These are phyloP conservation scores for Rhizoclosmatium sp. DNA, from an alignment of 192 early-diverging fungal genomes.

Conservation along the genomic window DNA sequence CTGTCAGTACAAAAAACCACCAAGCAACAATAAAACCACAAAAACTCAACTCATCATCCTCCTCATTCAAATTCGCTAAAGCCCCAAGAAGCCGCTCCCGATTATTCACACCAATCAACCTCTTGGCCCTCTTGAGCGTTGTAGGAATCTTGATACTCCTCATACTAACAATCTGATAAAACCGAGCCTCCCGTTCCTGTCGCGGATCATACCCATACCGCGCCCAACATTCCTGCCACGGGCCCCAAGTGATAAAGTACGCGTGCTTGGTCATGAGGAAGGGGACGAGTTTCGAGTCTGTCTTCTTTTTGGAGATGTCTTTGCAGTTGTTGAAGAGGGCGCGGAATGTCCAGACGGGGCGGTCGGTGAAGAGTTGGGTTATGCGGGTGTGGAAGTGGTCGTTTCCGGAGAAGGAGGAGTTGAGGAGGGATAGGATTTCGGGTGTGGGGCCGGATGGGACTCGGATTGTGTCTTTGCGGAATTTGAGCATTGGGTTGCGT, in stretches of 20 bases:
- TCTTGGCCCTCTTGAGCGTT: slow-evolving; percentile 38
- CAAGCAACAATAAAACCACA: not conserved
- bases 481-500: slow-evolving; percentile 35
- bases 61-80: not conserved
- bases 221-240: slow-evolving; percentile 52
- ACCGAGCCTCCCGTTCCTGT: slow-evolving; percentile 36
- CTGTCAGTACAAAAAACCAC: slow-evolving; percentile 6
- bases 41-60: slow-evolving; percentile 25
- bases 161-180: slow-evolving; percentile 48
- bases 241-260: slow-evolving; percentile 39
- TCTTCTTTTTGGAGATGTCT: slow-evolving; percentile 1
- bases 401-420: not conserved
- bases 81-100: slow-evolving; percentile 17
- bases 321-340: slow-evolving; percentile 41
- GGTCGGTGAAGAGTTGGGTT: slow-evolving; percentile 29
- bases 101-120: slow-evolving; percentile 41
- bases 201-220: slow-evolving; percentile 55
- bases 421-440: slow-evolving; percentile 27
- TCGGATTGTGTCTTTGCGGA: slow-evolving; percentile 9
- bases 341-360: slow-evolving; percentile 48
- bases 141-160: slow-evolving; percentile 40
- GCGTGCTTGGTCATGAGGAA: slow-evolving; percentile 37
- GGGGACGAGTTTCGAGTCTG: slow-evolving; percentile 23
- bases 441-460: slow-evolving; percentile 12
- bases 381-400: slow-evolving; percentile 19